Conservation (phyloP, 164 flowering plant genomes). For the Houttuynia cordata region DNA sequence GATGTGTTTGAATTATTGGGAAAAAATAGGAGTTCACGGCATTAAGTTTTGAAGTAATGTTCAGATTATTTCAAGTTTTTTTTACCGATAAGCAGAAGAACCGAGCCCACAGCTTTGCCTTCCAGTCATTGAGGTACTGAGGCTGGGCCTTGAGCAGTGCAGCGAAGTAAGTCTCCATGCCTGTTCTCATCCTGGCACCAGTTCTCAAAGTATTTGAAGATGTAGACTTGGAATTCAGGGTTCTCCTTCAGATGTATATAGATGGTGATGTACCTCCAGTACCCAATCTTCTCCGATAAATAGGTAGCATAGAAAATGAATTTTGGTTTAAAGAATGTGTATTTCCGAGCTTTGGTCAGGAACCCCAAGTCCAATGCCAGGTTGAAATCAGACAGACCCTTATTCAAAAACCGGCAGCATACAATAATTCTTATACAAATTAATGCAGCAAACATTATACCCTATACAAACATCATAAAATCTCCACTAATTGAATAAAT, state of each 20-base stretch:
- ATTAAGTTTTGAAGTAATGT: neutral
- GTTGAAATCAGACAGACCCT: conserved; percentile 97
- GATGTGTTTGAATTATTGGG: neutral
- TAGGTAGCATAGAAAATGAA: conserved; percentile 97
- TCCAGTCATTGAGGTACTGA: conserved; percentile 95
- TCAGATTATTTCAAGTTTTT: neutral
- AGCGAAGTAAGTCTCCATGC: conserved; percentile 97
- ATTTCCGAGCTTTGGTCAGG: conserved; percentile 93
- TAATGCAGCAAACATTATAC: no score
- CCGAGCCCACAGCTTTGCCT: conserved; percentile 90
- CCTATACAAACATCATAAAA: no score
- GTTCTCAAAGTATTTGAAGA: conserved; percentile 98
- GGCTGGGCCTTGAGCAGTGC: conserved; percentile 97
- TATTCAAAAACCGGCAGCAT: conserved; percentile 72
- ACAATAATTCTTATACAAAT: no score
- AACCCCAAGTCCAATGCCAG: conserved; percentile 93
- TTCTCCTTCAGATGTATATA: conserved; percentile 85
- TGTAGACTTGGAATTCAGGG: conserved; percentile 82
- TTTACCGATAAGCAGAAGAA: conserved; percentile 98
- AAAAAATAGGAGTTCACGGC: neutral
- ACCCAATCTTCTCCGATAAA: conserved; percentile 92
- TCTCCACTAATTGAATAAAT: no score
- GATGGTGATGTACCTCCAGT: conserved; percentile 96
- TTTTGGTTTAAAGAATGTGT: conserved; percentile 97
- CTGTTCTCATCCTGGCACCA: conserved; percentile 99